Conservation (phyloP, 2,329 filamentous ascomycete genomes). For the Polytolypa hystricis region DNA sequence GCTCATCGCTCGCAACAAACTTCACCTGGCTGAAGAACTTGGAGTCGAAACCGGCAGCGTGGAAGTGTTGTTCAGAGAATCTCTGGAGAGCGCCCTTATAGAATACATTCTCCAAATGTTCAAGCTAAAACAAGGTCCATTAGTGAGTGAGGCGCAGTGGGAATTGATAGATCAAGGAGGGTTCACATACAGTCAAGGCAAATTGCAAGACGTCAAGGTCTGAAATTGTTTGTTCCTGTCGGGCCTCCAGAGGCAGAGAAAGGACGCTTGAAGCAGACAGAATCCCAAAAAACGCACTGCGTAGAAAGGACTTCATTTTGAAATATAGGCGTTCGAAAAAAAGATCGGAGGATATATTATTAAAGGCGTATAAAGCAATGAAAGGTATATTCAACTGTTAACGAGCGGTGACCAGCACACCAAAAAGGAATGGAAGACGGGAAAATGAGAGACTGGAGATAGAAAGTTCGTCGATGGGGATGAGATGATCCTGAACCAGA, state of each 20-base stretch:
- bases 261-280: conserved; percentile 7
- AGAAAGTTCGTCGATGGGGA: conserved; percentile 5
- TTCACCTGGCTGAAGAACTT: conserved; percentile 49
- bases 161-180: not conserved
- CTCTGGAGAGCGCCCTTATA: conserved; percentile 50
- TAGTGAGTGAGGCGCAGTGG: not conserved
- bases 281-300: conserved; percentile 7
- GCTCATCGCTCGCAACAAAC: conserved; percentile 47
- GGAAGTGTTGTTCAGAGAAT: conserved; percentile 45
- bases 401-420: conserved; percentile 12
- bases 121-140: conserved; percentile 23
- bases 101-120: conserved; percentile 51
- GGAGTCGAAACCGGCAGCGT: conserved; percentile 39
- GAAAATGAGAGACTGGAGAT: conserved; percentile 9
- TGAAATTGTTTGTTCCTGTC: conserved; percentile 4
- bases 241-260: conserved; percentile 5
- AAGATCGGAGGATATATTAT: conserved; percentile 10
- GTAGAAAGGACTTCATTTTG: conserved; percentile 11
- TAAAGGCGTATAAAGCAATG: conserved; percentile 3
- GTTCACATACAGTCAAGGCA: conserved; percentile 12
- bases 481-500: conserved; percentile 2
- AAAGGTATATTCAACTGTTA: conserved; percentile 8
- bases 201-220: conserved; percentile 14
- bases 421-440: conserved; percentile 8
- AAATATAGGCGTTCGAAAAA: conserved; percentile 5